These are phyloP conservation scores for Globisporangium spinosum DNA, from an alignment of 352 stramenopile species.

Conservation along the genomic window DNA sequence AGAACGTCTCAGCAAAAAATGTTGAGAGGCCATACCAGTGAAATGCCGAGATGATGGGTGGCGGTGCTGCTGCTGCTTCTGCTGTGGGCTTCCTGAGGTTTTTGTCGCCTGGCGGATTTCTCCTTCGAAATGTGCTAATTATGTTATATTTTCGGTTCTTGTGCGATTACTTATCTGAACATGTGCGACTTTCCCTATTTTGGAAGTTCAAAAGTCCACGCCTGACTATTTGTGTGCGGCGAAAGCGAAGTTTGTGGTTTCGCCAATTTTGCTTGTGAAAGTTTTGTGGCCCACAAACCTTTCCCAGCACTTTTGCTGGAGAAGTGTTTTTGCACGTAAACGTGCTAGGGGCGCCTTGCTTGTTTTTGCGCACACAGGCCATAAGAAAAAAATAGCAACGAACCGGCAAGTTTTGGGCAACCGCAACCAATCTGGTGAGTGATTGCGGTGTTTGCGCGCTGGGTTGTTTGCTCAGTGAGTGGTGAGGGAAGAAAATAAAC, in stretches of 20 bases:
- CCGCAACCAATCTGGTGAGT: background rate
- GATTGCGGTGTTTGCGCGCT: background rate
- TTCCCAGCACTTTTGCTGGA: background rate
- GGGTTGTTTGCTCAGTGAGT: background rate
- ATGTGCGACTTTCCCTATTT: background rate
- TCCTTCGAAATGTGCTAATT: background rate
- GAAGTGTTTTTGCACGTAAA: background rate
- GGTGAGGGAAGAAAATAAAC: background rate
- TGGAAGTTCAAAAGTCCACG: background rate
- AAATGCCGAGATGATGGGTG: background rate
- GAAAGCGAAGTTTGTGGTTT: no score
- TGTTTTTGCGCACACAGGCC: background rate
- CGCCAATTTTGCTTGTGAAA: background rate
- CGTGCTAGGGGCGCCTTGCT: background rate
- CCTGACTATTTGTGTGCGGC: no score
- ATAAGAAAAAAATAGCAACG: background rate
- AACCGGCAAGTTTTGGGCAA: background rate
- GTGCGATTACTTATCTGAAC: background rate
- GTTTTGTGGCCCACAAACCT: background rate
- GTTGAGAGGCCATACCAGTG: background rate
- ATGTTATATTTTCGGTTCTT: background rate
- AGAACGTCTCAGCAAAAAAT: background rate
- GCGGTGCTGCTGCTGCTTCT: no score
- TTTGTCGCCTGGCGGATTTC: background rate
- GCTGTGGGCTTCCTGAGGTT: background rate